phyloP scores from a whole-genome alignment of 2,329 filamentous ascomycete genomes.

The Trichoderma atroviride region DNA sequence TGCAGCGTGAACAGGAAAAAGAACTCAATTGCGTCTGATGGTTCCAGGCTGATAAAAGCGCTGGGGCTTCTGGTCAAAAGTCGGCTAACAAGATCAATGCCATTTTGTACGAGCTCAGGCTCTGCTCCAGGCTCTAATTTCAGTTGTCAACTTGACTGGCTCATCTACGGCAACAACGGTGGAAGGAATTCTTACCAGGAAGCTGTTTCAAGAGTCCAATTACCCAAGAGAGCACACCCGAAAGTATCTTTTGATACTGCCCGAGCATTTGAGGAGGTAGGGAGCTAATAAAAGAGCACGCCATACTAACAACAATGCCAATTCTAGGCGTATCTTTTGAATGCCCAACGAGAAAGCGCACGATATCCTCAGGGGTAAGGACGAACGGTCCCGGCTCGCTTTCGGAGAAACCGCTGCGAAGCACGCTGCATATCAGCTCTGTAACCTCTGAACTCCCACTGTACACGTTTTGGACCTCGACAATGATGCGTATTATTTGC shows the following conservation, averaged over 20 bases:
- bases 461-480: constrained; percentile 55
- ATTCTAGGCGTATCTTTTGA: constrained; percentile 64
- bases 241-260: constrained; percentile 53
- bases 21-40: constrained; percentile 60
- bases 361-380: constrained; percentile 66
- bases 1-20: constrained; percentile 73
- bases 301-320: constrained; percentile 70
- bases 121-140: constrained; percentile 68
- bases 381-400: constrained; percentile 75
- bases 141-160: background rate
- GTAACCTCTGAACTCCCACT: constrained; percentile 66
- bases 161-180: background rate
- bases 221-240: constrained; percentile 62
- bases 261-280: constrained; percentile 50
- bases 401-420: constrained; percentile 76
- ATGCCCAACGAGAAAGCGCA: constrained; percentile 65
- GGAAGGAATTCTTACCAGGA: constrained; percentile 50
- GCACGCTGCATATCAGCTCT: constrained; percentile 70
- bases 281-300: constrained; percentile 69
- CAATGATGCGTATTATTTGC: constrained; percentile 51
- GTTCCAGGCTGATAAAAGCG: constrained; percentile 62
- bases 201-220: constrained; percentile 64
- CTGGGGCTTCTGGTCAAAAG: constrained; percentile 63
- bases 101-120: constrained; percentile 71
- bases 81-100: constrained; percentile 70